Conservation (phyloP, 768 basidiomycete species). For the Kwoniella sp. region DNA sequence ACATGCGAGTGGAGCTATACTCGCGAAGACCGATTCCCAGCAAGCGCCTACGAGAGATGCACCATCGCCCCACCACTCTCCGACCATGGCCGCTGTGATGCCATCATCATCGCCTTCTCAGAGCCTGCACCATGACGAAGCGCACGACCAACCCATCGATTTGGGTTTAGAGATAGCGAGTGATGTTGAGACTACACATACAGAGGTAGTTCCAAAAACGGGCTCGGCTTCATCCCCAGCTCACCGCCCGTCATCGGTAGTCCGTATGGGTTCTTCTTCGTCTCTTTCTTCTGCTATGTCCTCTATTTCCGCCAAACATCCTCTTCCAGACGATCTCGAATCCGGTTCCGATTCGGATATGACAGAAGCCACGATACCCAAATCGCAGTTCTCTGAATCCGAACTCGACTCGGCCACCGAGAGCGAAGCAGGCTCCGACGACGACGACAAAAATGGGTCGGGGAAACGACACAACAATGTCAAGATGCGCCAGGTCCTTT, state of each 20-base stretch:
- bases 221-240: not conserved
- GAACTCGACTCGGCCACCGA: conserved; percentile 20
- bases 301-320: conserved; percentile 16
- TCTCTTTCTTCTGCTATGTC: conserved; percentile 25
- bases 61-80: too few relatives aligned
- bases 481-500: conserved; percentile 14
- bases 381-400: conserved; percentile 26
- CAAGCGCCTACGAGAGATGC: too few relatives aligned
- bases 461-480: too few relatives aligned
- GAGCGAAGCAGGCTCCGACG: conserved; percentile 7
- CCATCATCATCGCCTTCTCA: not conserved
- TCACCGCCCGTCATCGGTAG: conserved; percentile 3
- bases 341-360: conserved; percentile 38
- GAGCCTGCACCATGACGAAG: too few relatives aligned
- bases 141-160: too few relatives aligned
- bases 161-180: too few relatives aligned
- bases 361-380: conserved; percentile 39
- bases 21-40: too few relatives aligned
- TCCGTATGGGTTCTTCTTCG: conserved; percentile 18
- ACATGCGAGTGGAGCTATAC: too few relatives aligned
- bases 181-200: too few relatives aligned
- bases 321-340: conserved; percentile 17
- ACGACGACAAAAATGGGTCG: too few relatives aligned
- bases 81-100: too few relatives aligned
- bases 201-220: not conserved